Conservation (phyloP, 495 filamentous ascomycete species). For the Xylaria palmicola region DNA sequence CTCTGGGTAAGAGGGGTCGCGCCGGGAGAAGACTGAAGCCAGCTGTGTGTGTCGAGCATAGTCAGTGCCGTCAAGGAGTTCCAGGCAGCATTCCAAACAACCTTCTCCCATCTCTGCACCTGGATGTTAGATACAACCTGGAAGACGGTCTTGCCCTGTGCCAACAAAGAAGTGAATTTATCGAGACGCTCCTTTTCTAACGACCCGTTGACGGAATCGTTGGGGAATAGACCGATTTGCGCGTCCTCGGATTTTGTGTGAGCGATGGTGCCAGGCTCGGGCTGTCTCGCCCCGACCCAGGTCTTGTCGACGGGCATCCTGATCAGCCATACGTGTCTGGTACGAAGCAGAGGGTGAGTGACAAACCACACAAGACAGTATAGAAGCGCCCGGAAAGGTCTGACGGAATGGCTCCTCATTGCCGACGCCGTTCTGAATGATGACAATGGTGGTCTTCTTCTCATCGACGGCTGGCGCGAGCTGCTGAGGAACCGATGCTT, state of each 20-base stretch:
- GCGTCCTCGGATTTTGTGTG: conserved; percentile 48
- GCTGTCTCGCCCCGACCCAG: conserved; percentile 52
- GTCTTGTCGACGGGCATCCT: conserved; percentile 31
- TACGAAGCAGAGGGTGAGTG: background rate
- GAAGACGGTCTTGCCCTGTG: conserved; percentile 39
- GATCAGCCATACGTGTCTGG: background rate
- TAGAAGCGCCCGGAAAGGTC: conserved; percentile 26
- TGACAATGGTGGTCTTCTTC: conserved; percentile 29
- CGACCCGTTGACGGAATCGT: conserved; percentile 10
- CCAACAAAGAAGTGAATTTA: conserved; percentile 40
- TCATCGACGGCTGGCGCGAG: conserved; percentile 42
- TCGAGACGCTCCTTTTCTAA: conserved; percentile 36
- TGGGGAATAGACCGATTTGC: conserved; percentile 42
- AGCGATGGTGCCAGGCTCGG: conserved; percentile 42
- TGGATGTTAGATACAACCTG: conserved; percentile 46
- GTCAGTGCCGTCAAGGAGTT: conserved; percentile 54
- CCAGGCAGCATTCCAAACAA: conserved; percentile 57
- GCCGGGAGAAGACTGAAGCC: conserved; percentile 42
- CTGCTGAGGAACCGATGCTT: conserved; percentile 30
- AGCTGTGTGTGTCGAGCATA: conserved; percentile 47
- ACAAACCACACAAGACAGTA: conserved; percentile 36
- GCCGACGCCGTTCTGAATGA: conserved; percentile 41
- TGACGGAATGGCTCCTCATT: conserved; percentile 38
- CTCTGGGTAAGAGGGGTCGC: conserved; percentile 42
- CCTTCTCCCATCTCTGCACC: conserved; percentile 51